Evolutionary conservation across 2,329 filamentous ascomycete species (phyloP).

Genomic region (Stemphylium lycopersici): DNA sequence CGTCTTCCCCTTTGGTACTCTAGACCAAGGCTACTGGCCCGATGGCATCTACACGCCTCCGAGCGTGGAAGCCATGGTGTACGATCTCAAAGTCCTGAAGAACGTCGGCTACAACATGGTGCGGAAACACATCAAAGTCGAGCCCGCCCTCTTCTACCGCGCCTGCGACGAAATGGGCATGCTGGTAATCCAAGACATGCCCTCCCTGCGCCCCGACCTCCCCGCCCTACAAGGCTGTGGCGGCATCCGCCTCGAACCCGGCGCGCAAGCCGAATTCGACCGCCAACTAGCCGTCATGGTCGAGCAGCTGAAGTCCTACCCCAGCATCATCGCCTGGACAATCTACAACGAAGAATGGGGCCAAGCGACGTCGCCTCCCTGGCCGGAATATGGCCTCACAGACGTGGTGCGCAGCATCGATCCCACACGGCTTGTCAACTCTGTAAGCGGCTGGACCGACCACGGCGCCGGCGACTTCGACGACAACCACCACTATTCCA

Average conservation of each 20-base stretch:
- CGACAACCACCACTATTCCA: constrained; percentile 75
- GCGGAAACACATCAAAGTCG: constrained; percentile 75
- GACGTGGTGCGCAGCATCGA: constrained; percentile 63
- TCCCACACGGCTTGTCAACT: constrained; percentile 67
- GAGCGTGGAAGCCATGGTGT: constrained; percentile 70
- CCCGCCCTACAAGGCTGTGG: constrained; percentile 20
- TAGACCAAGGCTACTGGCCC: constrained; percentile 76
- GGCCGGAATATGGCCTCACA: constrained; percentile 64
- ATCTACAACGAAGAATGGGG: constrained; percentile 79
- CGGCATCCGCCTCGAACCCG: constrained; percentile 29
- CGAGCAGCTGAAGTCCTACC: constrained; percentile 67
- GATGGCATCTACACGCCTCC: constrained; percentile 72
- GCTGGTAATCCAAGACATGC: constrained; percentile 75
- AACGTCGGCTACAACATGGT: constrained; percentile 72
- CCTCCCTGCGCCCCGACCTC: constrained; percentile 55
- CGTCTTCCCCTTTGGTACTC: constrained; percentile 69
- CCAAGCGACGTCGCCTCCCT: constrained; percentile 56
- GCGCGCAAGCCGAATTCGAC: constrained; percentile 68
- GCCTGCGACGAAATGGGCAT: constrained; percentile 71
- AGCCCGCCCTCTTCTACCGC: constrained; percentile 70
- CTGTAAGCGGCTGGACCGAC: constrained; percentile 70
- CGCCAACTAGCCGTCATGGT: constrained; percentile 68
- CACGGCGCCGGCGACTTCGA: constrained; percentile 69
- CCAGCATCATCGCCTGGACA: constrained; percentile 69
- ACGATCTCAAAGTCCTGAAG: constrained; percentile 69